Conservation (phyloP, 2,329 filamentous ascomycete species). For the Alternaria rosae region DNA sequence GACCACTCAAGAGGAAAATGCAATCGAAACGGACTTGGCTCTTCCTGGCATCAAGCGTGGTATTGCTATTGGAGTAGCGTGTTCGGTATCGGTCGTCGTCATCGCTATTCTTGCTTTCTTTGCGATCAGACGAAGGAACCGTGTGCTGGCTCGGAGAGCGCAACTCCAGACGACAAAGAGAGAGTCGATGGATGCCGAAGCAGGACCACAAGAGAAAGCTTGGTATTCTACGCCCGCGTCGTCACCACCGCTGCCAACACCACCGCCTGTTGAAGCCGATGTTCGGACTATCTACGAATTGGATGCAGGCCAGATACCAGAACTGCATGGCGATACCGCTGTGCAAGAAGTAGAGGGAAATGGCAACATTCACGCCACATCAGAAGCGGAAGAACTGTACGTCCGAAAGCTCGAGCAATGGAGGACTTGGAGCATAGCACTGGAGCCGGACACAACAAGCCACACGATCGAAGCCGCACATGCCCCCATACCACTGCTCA, state of each 20-base stretch:
- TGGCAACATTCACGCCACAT: background rate
- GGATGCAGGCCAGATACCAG: conserved; percentile 28
- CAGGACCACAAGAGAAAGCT: conserved; percentile 24
- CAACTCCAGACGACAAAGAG: background rate
- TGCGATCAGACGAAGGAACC: conserved; percentile 30
- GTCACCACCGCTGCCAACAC: background rate
- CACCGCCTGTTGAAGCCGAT: conserved; percentile 30
- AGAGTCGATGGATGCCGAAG: conserved; percentile 15
- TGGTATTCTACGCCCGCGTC: conserved; percentile 2
- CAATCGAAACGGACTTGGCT: conserved; percentile 10
- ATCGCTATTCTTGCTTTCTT: conserved; percentile 32
- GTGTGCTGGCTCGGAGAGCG: conserved; percentile 4
- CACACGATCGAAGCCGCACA: background rate
- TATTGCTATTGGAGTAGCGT: conserved; percentile 38
- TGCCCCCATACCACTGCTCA: conserved; percentile 5
- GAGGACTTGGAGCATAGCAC: conserved; percentile 14
- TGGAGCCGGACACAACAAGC: background rate
- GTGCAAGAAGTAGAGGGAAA: conserved; percentile 25
- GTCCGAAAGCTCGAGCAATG: conserved; percentile 15
- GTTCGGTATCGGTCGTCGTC: conserved; percentile 31
- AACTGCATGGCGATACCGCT: conserved; percentile 25
- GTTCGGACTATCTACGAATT: conserved; percentile 31
- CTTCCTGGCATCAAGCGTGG: conserved; percentile 42
- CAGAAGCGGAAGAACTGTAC: conserved; percentile 19
- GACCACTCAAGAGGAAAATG: background rate